Evolutionary conservation across 257 asterid genomes (phyloP).

Genomic region (Ligustrum vulgare): DNA sequence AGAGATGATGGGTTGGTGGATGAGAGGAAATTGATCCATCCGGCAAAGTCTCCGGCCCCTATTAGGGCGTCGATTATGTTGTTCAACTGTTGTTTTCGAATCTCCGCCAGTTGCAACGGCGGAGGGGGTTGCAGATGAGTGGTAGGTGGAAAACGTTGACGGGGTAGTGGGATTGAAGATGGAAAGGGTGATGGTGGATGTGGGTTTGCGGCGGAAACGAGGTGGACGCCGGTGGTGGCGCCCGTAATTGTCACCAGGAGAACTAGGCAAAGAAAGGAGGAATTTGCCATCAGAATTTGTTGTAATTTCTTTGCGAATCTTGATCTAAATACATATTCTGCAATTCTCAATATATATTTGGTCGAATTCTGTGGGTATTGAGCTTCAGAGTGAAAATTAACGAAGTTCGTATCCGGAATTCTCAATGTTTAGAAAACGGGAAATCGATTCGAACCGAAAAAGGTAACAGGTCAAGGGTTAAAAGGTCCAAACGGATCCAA

Average conservation of each 20-base stretch:
- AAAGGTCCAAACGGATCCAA: no score
- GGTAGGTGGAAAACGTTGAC: slow-evolving; percentile 11
- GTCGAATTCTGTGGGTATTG: neutral
- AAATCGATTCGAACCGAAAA: no score
- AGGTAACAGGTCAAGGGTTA: no score
- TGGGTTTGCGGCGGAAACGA: slow-evolving; percentile 14
- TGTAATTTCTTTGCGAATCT: neutral
- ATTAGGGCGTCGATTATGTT: slow-evolving; percentile 57
- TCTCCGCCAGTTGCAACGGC: slow-evolving; percentile 20
- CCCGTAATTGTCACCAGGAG: slow-evolving; percentile 19
- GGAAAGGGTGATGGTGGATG: neutral
- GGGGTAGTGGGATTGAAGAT: slow-evolving; percentile 6
- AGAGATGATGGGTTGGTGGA: slow-evolving; percentile 44
- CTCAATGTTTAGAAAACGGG: no score
- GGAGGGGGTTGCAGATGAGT: slow-evolving; percentile 28
- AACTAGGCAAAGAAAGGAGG: slow-evolving; percentile 14
- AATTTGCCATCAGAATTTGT: slow-evolving; percentile 23
- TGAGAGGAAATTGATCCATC: slow-evolving; percentile 58
- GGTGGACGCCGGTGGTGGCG: slow-evolving; percentile 23
- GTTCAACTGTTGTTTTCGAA: slow-evolving; percentile 37
- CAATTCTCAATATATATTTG: no score
- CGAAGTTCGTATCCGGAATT: neutral
- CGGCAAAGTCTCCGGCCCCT: slow-evolving; percentile 57
- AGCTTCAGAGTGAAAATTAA: neutral
- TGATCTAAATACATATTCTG: neutral